Base-by-base conservation (phyloP, 2,329 filamentous ascomycete genomes). In the Penicillium hesseltinei region DNA sequence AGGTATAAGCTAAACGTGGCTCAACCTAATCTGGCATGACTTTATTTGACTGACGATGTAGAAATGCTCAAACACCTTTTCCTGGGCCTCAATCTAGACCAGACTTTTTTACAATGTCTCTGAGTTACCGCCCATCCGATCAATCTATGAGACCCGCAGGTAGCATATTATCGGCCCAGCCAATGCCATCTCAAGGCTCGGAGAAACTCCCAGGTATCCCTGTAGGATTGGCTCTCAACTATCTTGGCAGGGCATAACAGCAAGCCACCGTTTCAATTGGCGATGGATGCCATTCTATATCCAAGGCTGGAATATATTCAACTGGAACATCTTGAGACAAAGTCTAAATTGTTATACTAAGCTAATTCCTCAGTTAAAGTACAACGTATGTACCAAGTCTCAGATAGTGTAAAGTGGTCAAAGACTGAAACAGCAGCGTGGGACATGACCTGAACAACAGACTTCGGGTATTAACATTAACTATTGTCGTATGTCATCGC, bases 381-480 rank as follows among this genome's bases (percentile, higher is more conserved):
- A 33, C 31, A 33, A 33, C 11, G 31, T 15, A 21, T 35, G 6
- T 17, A 27, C n/a, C n/a, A 19, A 23, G 23, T n/a, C 6, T 23
- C 10, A 17, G 10, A 23, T 27, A 27, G 33, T 42, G 17, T 27
- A 13, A 25, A 17, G 21, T 33, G 43, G 36, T 15, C 35, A 36
- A 40, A 23, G 25, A 43, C 29, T 54, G 51, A 56, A 56, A 58
- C 61, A 52, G 6, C 25, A 52, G 25, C 6, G 51, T 58, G 23
- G 21, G 46, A 62, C 51, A 54, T 46, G 51, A 51, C 33, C 23
- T 49, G 19, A 38, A 48, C 36, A 39, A 23, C 23, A 29, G 23
- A 40, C 23, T 35, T 42, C 42, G 42, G 33, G 8, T 45, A n/a
- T n/a, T 42, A 35, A n/a, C 33, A 35, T 33, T 29, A 1, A 19